Evolutionary conservation across 2,329 filamentous ascomycete genomes (phyloP), one percentile per base, ranked within the genome.

Genomic region (Colletotrichum sublineola): DNA sequence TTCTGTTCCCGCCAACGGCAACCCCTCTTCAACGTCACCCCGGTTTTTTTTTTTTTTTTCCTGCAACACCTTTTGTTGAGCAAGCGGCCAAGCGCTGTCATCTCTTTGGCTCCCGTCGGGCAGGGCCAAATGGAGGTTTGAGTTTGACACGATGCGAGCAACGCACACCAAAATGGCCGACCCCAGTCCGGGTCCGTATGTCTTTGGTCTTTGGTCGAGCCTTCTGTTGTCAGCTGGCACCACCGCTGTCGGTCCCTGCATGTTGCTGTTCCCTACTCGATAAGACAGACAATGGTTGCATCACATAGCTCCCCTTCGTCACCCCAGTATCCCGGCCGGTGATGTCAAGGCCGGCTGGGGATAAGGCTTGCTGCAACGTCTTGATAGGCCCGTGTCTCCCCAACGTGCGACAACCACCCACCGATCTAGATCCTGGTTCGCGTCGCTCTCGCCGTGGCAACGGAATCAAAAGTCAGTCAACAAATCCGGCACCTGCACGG

Each of bases 331-430:
- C 71, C 71, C 52, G 62, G 71, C 55, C 71, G 58, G 68, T 67
- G 71, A 73, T 71, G 71, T 73, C 67, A 73, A 63, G 50, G 7
- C 56, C 57, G 36, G 40, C 62, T 50, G 14, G 62, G 52, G 63
- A 63, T 62, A 31, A 31, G 68, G 56, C 56, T 52, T 56, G 52
- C 55, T 62, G 61, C 61, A 67, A 62, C 68, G 55, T 68, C 55
- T 20, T 73, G 68, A 73, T 73, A 73, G 71, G 71, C 57, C 63
- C 50, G 70, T 61, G 67, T 70, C 40, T 40, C 53, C 58, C 48
- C 70, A 65, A 73, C 46, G 48, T 69, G 70, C 70, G 66, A 73
- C 70, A 56, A 40, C 61, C 48, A 36, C 24, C 20, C 38, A 15
- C 56, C 60, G 61, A 61, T 70, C 60, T 61, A 64, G 48, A 65